phyloP scores from a whole-genome alignment of 2,329 filamentous ascomycete genomes.

The Aspergillus fumigatiaffinis region DNA sequence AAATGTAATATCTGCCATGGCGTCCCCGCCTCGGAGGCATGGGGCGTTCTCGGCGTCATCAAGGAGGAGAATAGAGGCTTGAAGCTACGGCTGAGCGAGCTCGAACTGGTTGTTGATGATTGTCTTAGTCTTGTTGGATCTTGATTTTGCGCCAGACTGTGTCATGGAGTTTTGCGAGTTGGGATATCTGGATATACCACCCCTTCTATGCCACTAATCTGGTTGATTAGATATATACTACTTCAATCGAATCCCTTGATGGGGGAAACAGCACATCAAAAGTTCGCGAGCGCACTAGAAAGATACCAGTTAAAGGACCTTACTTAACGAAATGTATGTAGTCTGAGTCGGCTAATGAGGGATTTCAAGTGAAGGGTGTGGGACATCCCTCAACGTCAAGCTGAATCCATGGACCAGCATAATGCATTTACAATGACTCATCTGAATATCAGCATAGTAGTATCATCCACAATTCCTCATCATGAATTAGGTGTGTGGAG shows the following conservation, averaged over 20 bases:
- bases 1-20: slow-evolving; percentile 42
- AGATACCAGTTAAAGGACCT: not conserved
- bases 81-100: slow-evolving; percentile 49
- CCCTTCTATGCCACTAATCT: not conserved
- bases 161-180: not conserved
- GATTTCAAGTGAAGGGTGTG: not conserved
- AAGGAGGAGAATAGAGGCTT: slow-evolving; percentile 53
- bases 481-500: not conserved
- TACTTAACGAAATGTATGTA: not conserved
- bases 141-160: slow-evolving; percentile 4
- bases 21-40: slow-evolving; percentile 45
- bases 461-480: not conserved
- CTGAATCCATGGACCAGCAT: not conserved
- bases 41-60: slow-evolving; percentile 51
- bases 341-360: not conserved
- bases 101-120: slow-evolving; percentile 55
- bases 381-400: not conserved
- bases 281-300: too few species aligned
- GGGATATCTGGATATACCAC: not conserved
- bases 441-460: not conserved
- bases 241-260: not conserved
- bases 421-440: not conserved
- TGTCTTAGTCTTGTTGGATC: slow-evolving; percentile 51
- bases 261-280: too few species aligned
- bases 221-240: not conserved